Evolutionary conservation across 495 filamentous ascomycete genomes (phyloP), one percentile per base, ranked within the genome.

Genomic region (Ramalina intermedia): DNA sequence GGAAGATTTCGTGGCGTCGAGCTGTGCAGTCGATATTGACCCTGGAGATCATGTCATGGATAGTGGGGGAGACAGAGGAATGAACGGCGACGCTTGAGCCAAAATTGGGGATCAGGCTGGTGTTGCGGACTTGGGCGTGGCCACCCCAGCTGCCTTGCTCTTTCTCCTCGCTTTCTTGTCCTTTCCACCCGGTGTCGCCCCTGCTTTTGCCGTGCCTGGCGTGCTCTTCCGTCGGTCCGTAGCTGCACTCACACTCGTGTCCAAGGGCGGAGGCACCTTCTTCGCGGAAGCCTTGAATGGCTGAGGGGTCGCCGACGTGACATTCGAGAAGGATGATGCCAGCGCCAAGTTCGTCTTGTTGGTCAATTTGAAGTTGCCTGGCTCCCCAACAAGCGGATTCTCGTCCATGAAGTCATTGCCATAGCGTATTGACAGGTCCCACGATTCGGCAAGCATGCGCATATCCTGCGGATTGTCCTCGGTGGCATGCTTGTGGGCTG

Each of bases 1-100:
- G 37, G 91, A 96, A 62, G 91, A 96, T 49, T 96, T 96, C 66
- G 81, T 95, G 27, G 85, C 91, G 55, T 82, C 85, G 20, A 95
- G 87, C 52, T 73, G 82, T 53, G 82, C 82, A 1, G 87, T 89
- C 35, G 88, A 91, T 62, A 84, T 89, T 56, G 78, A 74, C 47
- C 65, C 74, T 27, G 70, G 67, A 50, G 68, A n/a, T 6, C 43
- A n/a, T 50, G 40, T 14, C 26, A 35, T 47, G 40, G 36, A 37
- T 36, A 12, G 7, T n/a, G 27, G 35, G 1, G 35, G 33, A 17
- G 36, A 48, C 41, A 33, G 12, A 23, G 40, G 46, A n/a, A 36
- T 41, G 6, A 41, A 48, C 13, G 37, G 36, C 11, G 46, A 3
- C 13, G 11, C 7, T 48, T 48, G 36, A 48, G 20, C 26, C 26